phyloP scores from a whole-genome alignment of 176 grass and related monocot genomes.

The Pontederia crassipes region DNA sequence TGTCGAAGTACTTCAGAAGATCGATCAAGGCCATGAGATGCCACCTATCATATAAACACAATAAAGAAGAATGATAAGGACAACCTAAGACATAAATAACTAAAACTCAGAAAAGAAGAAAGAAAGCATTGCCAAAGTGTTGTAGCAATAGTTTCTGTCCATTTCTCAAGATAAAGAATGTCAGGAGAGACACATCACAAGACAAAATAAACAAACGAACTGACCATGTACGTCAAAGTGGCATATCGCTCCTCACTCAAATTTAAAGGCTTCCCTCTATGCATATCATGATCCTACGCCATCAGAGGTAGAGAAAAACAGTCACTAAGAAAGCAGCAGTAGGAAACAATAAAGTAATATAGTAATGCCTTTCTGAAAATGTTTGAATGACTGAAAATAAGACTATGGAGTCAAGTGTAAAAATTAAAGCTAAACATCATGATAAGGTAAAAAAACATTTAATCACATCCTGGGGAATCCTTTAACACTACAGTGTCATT shows the following conservation, averaged over 20 bases:
- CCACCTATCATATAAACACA: conserved; percentile 49
- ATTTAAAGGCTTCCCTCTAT: conserved; percentile 90
- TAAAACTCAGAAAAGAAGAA: background rate
- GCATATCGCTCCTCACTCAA: conserved; percentile 87
- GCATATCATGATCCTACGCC: conserved; percentile 81
- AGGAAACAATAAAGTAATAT: background rate
- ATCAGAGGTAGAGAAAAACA: background rate
- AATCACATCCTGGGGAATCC: too few species aligned
- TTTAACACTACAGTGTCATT: too few species aligned
- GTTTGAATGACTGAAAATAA: too few species aligned
- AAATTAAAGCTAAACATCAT: too few species aligned
- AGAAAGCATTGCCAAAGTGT: background rate
- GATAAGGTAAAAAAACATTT: too few species aligned
- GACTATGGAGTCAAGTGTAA: too few species aligned
- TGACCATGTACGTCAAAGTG: conserved; percentile 85
- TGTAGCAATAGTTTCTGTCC: background rate
- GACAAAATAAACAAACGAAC: background rate
- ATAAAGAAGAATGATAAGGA: conserved; percentile 14
- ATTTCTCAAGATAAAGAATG: background rate
- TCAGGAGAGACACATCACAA: background rate
- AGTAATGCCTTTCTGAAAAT: too few species aligned
- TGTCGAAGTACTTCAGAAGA: conserved; percentile 95
- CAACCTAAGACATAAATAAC: background rate
- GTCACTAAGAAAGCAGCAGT: background rate
- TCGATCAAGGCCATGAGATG: conserved; percentile 88